Conservation (phyloP, 345 rosid species). For the Excoecaria agallocha region DNA sequence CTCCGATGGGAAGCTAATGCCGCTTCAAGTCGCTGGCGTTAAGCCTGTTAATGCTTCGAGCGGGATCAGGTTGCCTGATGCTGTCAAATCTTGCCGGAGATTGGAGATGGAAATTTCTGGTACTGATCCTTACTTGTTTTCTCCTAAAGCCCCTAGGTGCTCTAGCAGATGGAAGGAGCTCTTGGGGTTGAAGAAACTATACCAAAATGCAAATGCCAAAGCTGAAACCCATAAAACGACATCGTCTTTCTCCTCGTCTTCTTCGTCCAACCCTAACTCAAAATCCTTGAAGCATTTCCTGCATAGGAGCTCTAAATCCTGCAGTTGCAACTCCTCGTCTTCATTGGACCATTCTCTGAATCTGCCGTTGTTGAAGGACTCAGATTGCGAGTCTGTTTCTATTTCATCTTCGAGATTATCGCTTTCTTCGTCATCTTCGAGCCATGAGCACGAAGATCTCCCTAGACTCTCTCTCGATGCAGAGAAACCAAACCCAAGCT, state of each 20-base stretch:
- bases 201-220: conserved; percentile 40
- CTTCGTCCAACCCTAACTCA: conserved; percentile 28
- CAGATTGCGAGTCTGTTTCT: conserved; percentile 62
- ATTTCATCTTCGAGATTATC: conserved; percentile 77
- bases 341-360: conserved; percentile 46
- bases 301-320: conserved; percentile 60
- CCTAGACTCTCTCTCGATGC: conserved; percentile 79
- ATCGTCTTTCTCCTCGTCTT: conserved; percentile 14
- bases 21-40: conserved; percentile 43
- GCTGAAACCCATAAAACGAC: conserved; percentile 29
- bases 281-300: conserved; percentile 66
- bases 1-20: conserved; percentile 79
- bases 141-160: conserved; percentile 82
- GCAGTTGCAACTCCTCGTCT: conserved; percentile 25
- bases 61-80: conserved; percentile 33
- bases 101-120: conserved; percentile 41
- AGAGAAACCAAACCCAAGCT: conserved; percentile 48
- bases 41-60: conserved; percentile 14
- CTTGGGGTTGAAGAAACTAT: conserved; percentile 66
- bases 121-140: conserved; percentile 46
- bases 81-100: conserved; percentile 36
- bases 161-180: conserved; percentile 94
- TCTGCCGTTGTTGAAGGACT: conserved; percentile 66
- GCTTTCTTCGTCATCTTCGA: conserved; percentile 84
- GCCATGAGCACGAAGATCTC: conserved; percentile 82